These are phyloP conservation scores for Candida patagonica DNA, from an alignment of 805 yeast species.

Conservation along the genomic window DNA sequence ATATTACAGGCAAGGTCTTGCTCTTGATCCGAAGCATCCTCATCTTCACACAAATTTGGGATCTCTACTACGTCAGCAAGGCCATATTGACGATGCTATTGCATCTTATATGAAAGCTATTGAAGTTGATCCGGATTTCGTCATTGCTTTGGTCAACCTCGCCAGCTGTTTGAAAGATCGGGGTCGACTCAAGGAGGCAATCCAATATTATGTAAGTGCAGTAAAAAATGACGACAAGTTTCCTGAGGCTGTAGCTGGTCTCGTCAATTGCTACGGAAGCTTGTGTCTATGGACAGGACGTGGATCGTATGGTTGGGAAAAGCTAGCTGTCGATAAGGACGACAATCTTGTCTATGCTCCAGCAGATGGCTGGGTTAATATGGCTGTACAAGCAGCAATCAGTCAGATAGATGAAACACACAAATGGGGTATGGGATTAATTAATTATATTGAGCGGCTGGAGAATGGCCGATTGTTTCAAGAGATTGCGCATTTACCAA, in stretches of 20 bases:
- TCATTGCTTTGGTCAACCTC: slow-evolving; percentile 26
- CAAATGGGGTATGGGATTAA: slow-evolving; percentile 24
- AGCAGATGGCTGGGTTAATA: slow-evolving; percentile 22
- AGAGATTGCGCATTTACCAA: slow-evolving; percentile 8
- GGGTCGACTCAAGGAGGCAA: slow-evolving; percentile 24
- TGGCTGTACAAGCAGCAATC: slow-evolving; percentile 16
- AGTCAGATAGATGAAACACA: slow-evolving; percentile 19
- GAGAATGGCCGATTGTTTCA: slow-evolving; percentile 8
- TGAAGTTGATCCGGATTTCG: slow-evolving; percentile 23
- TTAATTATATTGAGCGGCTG: slow-evolving; percentile 6
- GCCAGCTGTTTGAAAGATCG: slow-evolving; percentile 27
- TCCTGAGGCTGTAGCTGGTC: slow-evolving; percentile 26
- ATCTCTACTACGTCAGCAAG: slow-evolving; percentile 26
- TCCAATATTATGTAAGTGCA: slow-evolving; percentile 23
- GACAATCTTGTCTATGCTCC: slow-evolving; percentile 15
- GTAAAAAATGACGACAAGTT: slow-evolving; percentile 23
- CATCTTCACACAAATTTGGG: slow-evolving; percentile 28
- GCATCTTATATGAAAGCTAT: slow-evolving; percentile 25
- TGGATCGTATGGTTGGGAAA: slow-evolving; percentile 23
- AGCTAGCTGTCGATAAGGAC: slow-evolving; percentile 19
- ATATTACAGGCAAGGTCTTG: slow-evolving; percentile 24
- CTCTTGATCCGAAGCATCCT: slow-evolving; percentile 26
- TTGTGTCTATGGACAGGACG: slow-evolving; percentile 27
- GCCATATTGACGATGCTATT: slow-evolving; percentile 22
- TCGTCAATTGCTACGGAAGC: slow-evolving; percentile 23